A percentile compares a stretch with the other conserved stretches of the same genome.
Conservation (phyloP, 164 flowering plant genomes). For the Santalum album region DNA sequence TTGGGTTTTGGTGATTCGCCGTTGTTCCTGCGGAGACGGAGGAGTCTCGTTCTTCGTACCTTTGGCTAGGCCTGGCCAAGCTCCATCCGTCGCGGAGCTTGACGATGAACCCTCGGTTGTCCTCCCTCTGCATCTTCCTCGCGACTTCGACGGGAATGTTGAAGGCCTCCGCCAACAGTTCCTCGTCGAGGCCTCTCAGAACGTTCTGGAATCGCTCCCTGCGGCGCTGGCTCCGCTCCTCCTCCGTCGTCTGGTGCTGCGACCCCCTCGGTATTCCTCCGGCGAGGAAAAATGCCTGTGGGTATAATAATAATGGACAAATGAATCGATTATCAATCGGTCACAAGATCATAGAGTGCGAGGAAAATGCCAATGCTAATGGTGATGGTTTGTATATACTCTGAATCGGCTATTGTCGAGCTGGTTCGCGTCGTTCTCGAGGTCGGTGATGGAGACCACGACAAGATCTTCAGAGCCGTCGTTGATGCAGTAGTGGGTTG, state of each 20-base stretch:
- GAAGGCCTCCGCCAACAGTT: constrained; percentile 1
- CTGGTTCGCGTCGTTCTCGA: neutral
- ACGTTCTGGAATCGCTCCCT: neutral
- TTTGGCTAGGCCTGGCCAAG: neutral
- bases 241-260: neutral
- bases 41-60: neutral
- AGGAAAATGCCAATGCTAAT: no score
- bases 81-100: neutral
- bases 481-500: constrained; percentile 1
- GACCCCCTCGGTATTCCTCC: neutral
- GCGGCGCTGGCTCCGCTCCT: no score
- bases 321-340: no score
- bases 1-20: neutral
- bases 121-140: neutral
- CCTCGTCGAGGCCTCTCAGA: neutral
- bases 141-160: neutral
- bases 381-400: neutral
- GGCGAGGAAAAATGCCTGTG: neutral
- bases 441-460: neutral
- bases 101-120: neutral
- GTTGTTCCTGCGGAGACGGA: neutral
- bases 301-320: no score
- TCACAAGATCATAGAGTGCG: no score
- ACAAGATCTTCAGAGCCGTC: neutral
- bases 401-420: neutral